Evolutionary conservation across 1,139 yeast species (phyloP).

Genomic region (Pichia kudriavzevii): DNA sequence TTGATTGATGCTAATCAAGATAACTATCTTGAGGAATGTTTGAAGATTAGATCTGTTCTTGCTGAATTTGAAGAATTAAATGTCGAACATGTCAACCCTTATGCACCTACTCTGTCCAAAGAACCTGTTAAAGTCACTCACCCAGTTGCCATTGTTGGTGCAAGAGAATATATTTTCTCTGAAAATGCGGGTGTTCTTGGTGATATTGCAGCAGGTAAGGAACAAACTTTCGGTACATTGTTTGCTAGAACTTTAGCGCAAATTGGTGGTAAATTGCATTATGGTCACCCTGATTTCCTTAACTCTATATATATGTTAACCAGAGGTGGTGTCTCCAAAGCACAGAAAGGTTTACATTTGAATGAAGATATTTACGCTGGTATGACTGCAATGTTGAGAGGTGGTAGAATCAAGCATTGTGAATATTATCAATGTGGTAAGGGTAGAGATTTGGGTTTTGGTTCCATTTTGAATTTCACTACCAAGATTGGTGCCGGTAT

Average conservation of each 20-base stretch:
- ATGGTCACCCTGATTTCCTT: conserved; percentile 51
- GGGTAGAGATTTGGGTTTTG: conserved; percentile 50
- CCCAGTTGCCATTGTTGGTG: conserved; percentile 50
- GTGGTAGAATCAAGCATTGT: conserved; percentile 50
- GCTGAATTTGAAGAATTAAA: conserved; percentile 97
- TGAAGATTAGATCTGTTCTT: conserved; percentile 92
- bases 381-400: conserved; percentile 44
- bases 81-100: conserved; percentile 77
- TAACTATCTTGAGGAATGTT: conserved; percentile 95
- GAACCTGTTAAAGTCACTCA: conserved; percentile 31
- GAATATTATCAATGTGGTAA: conserved; percentile 53
- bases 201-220: conserved; percentile 52
- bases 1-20: conserved; percentile 98
- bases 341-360: conserved; percentile 47
- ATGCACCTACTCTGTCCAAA: conserved; percentile 52
- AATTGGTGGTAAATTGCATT: conserved; percentile 48
- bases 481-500: conserved; percentile 53
- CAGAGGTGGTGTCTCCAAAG: conserved; percentile 50
- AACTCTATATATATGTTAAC: conserved; percentile 62
- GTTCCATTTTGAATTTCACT: conserved; percentile 46
- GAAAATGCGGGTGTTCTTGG: conserved; percentile 49
- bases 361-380: conserved; percentile 55
- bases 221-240: conserved; percentile 50
- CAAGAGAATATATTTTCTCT: conserved; percentile 48
- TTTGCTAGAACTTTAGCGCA: conserved; percentile 50